Evolutionary conservation across 2,329 filamentous ascomycete genomes (phyloP), one percentile per base, ranked within the genome.

Genomic region (Penicillium sp.): DNA sequence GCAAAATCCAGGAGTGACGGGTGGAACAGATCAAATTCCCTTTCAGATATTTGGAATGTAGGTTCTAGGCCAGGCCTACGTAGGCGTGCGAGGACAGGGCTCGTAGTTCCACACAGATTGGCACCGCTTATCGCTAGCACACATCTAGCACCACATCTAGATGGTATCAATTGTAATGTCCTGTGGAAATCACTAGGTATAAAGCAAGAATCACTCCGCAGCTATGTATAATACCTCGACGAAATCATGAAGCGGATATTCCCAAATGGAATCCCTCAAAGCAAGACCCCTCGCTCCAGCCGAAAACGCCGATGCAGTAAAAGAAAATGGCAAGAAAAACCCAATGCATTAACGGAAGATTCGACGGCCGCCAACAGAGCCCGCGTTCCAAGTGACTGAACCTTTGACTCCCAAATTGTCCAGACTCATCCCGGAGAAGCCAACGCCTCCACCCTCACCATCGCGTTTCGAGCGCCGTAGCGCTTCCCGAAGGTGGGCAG

Each of bases 401-500:
- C 76, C 77, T 46, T 69, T 69, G 10, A 74, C 70, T 18, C 74
- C 76, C 42, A 77, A 53, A 45, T 75, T 73, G 26, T 71, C 72
- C 64, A 77, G 67, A 63, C 77, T 79, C 54, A 76, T 56, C 6
- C 76, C 76, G 0, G 74, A 72, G 54, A 77, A 76, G 2, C 77
- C 77, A 4, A 77, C 76, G 15, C 75, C 75, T 6, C 74, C 76
- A 31, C 76, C 74, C 57, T 80, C 77, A 4, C 74, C 71, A 54
- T 77, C 73, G n/a, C 73, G 72, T 60, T 76, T 78, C 53, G 76
- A 76, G 45, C 78, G 70, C 46, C 77, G 69, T 21, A 78, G 58
- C 3, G 77, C 77, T 58, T 80, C 77, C 39, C 77, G 72, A n/a
- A 80, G 60, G 61, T 80, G 77, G 41, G 76, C 68, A 4, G 77